Percentiles rank a stretch among this genome's conserved stretches.
phyloP scores from a whole-genome alignment of 345 rosid species.

The Physaria fendleri region DNA sequence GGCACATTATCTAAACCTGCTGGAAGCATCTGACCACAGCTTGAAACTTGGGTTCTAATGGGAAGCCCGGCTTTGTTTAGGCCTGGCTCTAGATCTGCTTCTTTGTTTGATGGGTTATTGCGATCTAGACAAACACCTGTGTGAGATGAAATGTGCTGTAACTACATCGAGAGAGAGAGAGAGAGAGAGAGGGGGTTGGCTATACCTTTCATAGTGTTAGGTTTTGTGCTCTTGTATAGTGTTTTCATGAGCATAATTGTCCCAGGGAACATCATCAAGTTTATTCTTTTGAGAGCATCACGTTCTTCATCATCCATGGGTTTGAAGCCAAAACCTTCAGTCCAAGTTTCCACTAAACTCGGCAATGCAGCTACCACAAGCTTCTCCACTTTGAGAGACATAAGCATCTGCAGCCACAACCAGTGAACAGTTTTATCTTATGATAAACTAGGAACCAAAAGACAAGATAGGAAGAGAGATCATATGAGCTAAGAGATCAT shows the following conservation, averaged over 20 bases:
- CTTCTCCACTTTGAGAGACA: conserved; percentile 70
- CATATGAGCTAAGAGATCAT: neutral
- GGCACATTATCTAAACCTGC: conserved; percentile 16
- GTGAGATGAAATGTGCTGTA: neutral
- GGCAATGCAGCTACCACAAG: conserved; percentile 91
- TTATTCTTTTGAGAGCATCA: conserved; percentile 46
- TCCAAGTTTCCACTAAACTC: conserved; percentile 77
- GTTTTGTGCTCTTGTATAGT: conserved; percentile 26
- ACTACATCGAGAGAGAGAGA: neutral
- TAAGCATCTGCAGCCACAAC: conserved; percentile 53
- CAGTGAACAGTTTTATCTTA: neutral
- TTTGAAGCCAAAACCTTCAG: conserved; percentile 68
- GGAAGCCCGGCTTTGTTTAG: conserved; percentile 2
- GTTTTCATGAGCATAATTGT: conserved; percentile 60
- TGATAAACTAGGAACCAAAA: neutral
- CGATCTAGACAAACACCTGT: conserved; percentile 7
- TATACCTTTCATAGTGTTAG: conserved; percentile 38
- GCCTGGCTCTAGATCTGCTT: conserved; percentile 7
- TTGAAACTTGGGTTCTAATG: neutral
- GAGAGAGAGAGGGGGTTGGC: neutral
- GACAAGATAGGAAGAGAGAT: neutral
- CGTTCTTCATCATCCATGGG: conserved; percentile 54
- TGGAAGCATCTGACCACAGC: conserved; percentile 26
- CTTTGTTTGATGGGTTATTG: conserved; percentile 12
- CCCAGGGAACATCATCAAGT: conserved; percentile 89